Evolutionary conservation across 495 filamentous ascomycete species (phyloP), one percentile per base, ranked within the genome.

Genomic region (Daldinia concentrica): DNA sequence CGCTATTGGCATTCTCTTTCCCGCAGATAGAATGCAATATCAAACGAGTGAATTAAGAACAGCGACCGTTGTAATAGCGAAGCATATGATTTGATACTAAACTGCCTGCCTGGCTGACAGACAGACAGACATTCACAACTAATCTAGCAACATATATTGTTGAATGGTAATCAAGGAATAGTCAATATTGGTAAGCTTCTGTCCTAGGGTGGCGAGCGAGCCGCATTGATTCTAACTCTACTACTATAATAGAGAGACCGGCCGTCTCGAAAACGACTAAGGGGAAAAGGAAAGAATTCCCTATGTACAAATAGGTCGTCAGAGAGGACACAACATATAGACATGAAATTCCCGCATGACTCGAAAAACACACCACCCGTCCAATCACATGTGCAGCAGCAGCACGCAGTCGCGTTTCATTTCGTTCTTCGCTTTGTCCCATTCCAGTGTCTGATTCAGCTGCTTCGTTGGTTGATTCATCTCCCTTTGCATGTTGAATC

Each of bases 221-320:
- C 62, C 68, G 60, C 37, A n/a, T 51, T 60, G 55, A 61, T 70
- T 70, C 62, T 65, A 71, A 61, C 62, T 70, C 67, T 70, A 64
- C 61, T 50, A n/a, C n/a, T n/a, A n/a, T n/a, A 30, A 64, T 45
- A 32, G 41, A 64, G 34, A 60, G 56, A 52, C 27, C 17, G 22
- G 54, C 41, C 63, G 43, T 56, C 63, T 43, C 27, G 15, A 37
- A 34, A 66, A 29, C 43, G 19, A 48, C 43, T 5, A 48, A 22
- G 14, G 17, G 22, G 30, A 55, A 27, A 50, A 51, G 60, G 57
- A 61, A 57, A 37, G 36, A 41, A 52, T 52, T 51, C 55, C 51
- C 51, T 69, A 69, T 69, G 59, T 69, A 69, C 66, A 69, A 54
- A 54, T 29, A 54, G 50, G 50, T 30, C 24, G 27, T 30, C 36